Evolutionary conservation across 2,329 filamentous ascomycete species (phyloP).

Genomic region (Fusarium multiceps): DNA sequence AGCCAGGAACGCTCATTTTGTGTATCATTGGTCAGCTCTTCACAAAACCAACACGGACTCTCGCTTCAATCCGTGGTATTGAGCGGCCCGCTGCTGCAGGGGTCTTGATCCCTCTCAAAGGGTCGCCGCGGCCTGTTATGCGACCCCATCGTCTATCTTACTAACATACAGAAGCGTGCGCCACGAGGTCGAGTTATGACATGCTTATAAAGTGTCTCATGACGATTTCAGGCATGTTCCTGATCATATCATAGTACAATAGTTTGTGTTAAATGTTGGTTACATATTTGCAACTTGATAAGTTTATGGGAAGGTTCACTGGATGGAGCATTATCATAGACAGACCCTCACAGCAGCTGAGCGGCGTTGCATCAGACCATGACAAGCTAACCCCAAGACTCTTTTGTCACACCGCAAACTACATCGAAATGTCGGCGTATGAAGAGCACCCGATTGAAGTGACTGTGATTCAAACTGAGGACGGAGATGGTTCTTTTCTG

Average conservation of each 20-base stretch:
- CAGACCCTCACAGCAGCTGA: constrained; percentile 12
- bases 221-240: not conserved
- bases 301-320: not conserved
- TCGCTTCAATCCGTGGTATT: constrained; percentile 34
- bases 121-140: constrained; percentile 40
- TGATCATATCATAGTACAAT: not conserved
- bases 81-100: constrained; percentile 46
- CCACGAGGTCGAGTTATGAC: constrained; percentile 26
- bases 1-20: constrained; percentile 37
- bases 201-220: constrained; percentile 14
- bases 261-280: not conserved
- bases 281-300: not conserved
- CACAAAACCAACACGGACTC: constrained; percentile 35
- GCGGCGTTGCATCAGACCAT: constrained; percentile 42
- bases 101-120: constrained; percentile 33
- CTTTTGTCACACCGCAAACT: constrained; percentile 42
- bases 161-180: constrained; percentile 6
- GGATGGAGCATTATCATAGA: not conserved
- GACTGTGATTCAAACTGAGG: constrained; percentile 21
- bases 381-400: constrained; percentile 33
- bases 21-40: constrained; percentile 37
- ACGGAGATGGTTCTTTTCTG: constrained; percentile 3
- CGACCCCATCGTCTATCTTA: constrained; percentile 33
- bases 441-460: constrained; percentile 7
- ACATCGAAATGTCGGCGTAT: constrained; percentile 1